Conservation (phyloP, 192 early-diverging fungal genomes). For the Gonapodya prolifera region DNA sequence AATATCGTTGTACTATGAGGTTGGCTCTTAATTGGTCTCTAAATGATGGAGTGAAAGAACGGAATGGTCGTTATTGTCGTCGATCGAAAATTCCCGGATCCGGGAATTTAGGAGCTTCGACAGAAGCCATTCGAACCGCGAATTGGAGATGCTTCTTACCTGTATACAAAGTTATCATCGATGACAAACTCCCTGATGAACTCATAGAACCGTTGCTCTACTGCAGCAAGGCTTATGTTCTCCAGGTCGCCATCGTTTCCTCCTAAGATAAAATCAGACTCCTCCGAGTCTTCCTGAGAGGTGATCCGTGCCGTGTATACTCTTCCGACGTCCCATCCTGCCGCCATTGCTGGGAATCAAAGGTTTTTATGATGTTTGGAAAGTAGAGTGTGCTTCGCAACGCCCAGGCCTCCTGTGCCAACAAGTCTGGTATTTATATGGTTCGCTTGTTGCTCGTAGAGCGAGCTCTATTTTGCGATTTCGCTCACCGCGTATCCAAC, state of each 20-base stretch:
- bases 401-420: neutral
- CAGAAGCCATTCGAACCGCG: neutral
- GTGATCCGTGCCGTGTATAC: slow-evolving; percentile 26
- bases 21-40: slow-evolving; percentile 89
- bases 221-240: neutral
- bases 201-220: neutral
- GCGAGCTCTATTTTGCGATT: neutral
- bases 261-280: neutral
- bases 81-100: no score
- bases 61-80: neutral
- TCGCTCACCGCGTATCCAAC: neutral
- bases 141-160: neutral
- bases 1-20: slow-evolving; percentile 55
- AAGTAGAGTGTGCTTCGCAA: neutral
- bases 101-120: neutral
- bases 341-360: slow-evolving; percentile 22
- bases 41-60: neutral
- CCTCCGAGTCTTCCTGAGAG: neutral
- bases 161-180: slow-evolving; percentile 4
- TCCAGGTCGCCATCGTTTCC: neutral
- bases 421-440: neutral
- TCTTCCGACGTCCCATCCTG: slow-evolving; percentile 75
- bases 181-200: neutral
- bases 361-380: neutral
- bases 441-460: neutral